phyloP scores from a whole-genome alignment of 331 rosid genomes.

The Dryas integrifolia region DNA sequence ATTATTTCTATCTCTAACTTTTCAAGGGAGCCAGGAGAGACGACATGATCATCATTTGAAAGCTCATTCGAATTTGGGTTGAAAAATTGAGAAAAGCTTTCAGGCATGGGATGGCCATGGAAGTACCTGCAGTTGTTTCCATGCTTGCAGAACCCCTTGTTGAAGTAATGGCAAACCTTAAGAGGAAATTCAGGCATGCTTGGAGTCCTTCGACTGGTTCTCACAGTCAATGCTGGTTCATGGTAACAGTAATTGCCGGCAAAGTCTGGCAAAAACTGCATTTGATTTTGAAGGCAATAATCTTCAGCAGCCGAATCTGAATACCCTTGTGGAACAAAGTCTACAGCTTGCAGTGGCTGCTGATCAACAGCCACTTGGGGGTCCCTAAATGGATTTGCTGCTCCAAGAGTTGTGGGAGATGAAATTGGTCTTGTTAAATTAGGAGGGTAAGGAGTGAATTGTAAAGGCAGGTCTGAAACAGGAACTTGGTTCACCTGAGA shows the following conservation, averaged over 20 bases:
- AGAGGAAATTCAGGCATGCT: constrained; percentile 42
- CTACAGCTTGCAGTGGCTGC: constrained; percentile 23
- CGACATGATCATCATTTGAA: constrained; percentile 24
- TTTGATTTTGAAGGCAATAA: constrained; percentile 28
- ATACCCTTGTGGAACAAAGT: constrained; percentile 26
- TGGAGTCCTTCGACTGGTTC: constrained; percentile 39
- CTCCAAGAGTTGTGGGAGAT: constrained; percentile 26
- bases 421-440: constrained; percentile 18
- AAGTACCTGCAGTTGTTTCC: constrained; percentile 46
- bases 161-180: constrained; percentile 45
- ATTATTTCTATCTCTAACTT: constrained; percentile 41
- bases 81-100: constrained; percentile 31
- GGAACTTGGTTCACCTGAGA: constrained; percentile 31
- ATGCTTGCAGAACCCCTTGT: constrained; percentile 48
- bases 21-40: constrained; percentile 36
- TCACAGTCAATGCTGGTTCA: constrained; percentile 37
- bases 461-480: constrained; percentile 29
- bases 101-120: constrained; percentile 34
- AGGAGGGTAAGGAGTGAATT: constrained; percentile 28
- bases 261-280: constrained; percentile 35
- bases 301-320: constrained; percentile 30
- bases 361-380: constrained; percentile 30
- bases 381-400: constrained; percentile 32
- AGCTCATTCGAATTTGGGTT: constrained; percentile 24
- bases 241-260: constrained; percentile 24